Percentiles rank a stretch among this genome's conserved stretches.
Evolutionary conservation across 371 early-diverging fungal species (phyloP).

Genomic region (Mortierella sp.): DNA sequence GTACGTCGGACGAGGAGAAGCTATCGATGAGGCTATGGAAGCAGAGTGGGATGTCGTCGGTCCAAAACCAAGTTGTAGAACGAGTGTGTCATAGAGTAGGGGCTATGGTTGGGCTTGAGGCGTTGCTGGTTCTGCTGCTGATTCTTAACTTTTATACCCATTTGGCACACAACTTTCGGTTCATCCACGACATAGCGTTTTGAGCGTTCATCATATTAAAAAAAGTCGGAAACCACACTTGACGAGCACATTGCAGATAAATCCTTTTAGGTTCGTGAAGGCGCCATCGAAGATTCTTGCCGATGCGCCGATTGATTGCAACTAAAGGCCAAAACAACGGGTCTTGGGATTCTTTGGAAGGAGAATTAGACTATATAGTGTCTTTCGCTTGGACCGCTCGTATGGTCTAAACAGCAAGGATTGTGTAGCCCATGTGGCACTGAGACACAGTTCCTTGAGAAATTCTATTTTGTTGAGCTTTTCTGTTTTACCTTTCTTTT

Average conservation of each 20-base stretch:
- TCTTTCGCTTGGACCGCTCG: no score
- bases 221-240: no score
- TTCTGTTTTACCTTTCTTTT: neutral
- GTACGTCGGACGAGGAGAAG: slow-evolving; percentile 11
- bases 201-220: neutral
- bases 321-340: no score
- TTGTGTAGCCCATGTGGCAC: no score
- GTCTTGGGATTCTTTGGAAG: no score
- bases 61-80: slow-evolving; percentile 12
- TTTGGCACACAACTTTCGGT: slow-evolving; percentile 45
- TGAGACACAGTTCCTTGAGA: no score
- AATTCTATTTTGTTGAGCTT: no score
- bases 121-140: slow-evolving; percentile 38
- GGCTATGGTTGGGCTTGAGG: slow-evolving; percentile 46
- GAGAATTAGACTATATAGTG: no score
- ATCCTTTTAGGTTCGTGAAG: no score
- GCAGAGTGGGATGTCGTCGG: slow-evolving; percentile 2
- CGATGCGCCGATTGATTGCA: no score
- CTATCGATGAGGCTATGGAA: slow-evolving; percentile 25
- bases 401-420: no score
- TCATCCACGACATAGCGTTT: slow-evolving; percentile 32
- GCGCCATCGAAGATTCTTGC: no score
- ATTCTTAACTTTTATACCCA: slow-evolving; percentile 55
- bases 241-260: neutral
- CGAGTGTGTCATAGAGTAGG: slow-evolving; percentile 43